Base-by-base conservation (phyloP, 1,284 basidiomycete genomes). In the Cutaneotrichosporon sp. region DNA sequence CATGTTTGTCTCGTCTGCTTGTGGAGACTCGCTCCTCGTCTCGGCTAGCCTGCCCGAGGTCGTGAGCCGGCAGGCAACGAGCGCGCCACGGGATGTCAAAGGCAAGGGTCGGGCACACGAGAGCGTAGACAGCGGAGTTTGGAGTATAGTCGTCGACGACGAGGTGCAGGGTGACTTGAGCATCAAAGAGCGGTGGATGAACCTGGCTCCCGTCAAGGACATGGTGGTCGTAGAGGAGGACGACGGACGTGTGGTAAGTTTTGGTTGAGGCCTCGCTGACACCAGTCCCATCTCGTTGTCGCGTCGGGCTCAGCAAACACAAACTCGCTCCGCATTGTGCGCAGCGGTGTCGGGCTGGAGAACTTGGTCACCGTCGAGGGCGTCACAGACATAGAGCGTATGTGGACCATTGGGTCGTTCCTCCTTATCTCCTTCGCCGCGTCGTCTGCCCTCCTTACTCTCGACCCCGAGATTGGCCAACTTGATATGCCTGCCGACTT, bases 141-240 rank as follows among this genome's bases (percentile, higher is more conserved):
- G 61, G 61, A 46, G 44, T 3, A 57, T 66, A 10, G 81, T 45
- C 8, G 10, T 59, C 9, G 59, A 58, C 6, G 57, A 60, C 17
- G 55, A 52, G 7, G 50, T 47, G 14, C 27, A 57, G 17, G 64
- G 65, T 77, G 62, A 56, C 1, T 44, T 89, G 3, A 76, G 80
- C 16, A 78, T 86, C 9, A 61, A 87, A 19, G 81, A 87, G 45
- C 78, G 76, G 6, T 88, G 82, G 74, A 82, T 82, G 63, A 93
- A 92, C 64, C 79, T 97, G 46, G 91, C 88, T 0, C 94, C 94
- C 0, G 87, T 97, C 34, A 74, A 86, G 57, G 94, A 97, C 69
- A 88, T 91, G 26, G 80, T 82, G 14, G 72, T 88, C 2, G 85
- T 87, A 6, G 86, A 91, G 66, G 78, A 80, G 4, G 88, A 90